phyloP scores from a whole-genome alignment of 2,329 filamentous ascomycete species.

The Sarocladium brachiariae region DNA sequence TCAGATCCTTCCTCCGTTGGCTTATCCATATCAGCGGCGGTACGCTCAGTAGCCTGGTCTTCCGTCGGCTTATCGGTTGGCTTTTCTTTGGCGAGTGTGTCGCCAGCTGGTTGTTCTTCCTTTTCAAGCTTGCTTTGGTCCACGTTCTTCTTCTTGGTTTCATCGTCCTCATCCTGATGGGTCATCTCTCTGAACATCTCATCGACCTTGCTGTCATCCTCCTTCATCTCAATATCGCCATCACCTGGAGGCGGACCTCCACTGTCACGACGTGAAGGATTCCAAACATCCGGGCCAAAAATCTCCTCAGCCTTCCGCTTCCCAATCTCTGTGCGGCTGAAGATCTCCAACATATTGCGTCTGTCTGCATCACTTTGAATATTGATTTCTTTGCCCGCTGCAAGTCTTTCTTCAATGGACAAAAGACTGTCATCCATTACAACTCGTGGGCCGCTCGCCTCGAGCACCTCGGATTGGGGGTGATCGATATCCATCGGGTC shows the following conservation, averaged over 20 bases:
- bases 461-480: constrained; percentile 38
- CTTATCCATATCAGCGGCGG: constrained; percentile 3
- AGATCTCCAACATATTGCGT: constrained; percentile 45
- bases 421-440: constrained; percentile 32
- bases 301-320: constrained; percentile 44
- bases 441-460: constrained; percentile 34
- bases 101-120: background rate
- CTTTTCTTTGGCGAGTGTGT: background rate
- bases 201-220: constrained; percentile 42
- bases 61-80: background rate
- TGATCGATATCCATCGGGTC: constrained; percentile 35
- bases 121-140: background rate
- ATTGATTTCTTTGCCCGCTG: constrained; percentile 37
- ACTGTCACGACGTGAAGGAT: constrained; percentile 15
- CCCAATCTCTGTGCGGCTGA: constrained; percentile 42
- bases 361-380: constrained; percentile 39
- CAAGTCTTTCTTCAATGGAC: constrained; percentile 44
- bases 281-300: constrained; percentile 45
- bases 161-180: constrained; percentile 44
- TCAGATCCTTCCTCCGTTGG: background rate
- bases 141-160: constrained; percentile 29
- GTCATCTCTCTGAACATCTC: constrained; percentile 52
- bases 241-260: constrained; percentile 12
- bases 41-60: constrained; percentile 11
- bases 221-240: constrained; percentile 20